Conservation (phyloP, 768 basidiomycete genomes). For the Trametes villosa region DNA sequence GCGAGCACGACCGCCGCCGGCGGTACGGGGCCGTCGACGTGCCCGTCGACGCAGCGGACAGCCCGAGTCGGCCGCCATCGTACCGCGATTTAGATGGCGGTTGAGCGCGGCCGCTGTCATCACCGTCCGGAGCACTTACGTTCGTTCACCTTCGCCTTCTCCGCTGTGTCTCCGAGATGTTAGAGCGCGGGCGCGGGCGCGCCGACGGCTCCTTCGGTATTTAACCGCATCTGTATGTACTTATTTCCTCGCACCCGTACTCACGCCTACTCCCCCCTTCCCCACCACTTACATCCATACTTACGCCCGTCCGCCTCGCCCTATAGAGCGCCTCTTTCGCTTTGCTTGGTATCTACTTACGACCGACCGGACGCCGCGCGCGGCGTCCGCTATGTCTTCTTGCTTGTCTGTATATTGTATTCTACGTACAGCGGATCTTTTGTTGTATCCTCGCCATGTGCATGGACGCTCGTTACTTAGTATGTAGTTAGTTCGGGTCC, state of each 20-base stretch:
- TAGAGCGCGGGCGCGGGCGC: background rate
- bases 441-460: too few species aligned
- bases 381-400: too few species aligned
- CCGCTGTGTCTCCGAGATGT: background rate
- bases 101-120: background rate
- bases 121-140: background rate
- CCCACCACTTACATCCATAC: background rate
- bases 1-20: background rate
- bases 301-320: background rate
- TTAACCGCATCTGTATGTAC: background rate
- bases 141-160: background rate
- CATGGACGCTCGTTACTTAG: too few species aligned
- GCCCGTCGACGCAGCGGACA: slow-evolving; percentile 15
- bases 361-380: too few species aligned
- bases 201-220: background rate
- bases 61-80: slow-evolving; percentile 3
- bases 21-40: slow-evolving; percentile 18
- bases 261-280: background rate
- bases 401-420: too few species aligned
- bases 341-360: too few species aligned
- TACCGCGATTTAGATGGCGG: slow-evolving; percentile 13
- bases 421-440: too few species aligned
- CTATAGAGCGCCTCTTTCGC: background rate
- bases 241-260: background rate
- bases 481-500: too few species aligned